Evolutionary conservation across 345 rosid genomes (phyloP).

Genomic region (rapeseed (Brassica napus)): DNA sequence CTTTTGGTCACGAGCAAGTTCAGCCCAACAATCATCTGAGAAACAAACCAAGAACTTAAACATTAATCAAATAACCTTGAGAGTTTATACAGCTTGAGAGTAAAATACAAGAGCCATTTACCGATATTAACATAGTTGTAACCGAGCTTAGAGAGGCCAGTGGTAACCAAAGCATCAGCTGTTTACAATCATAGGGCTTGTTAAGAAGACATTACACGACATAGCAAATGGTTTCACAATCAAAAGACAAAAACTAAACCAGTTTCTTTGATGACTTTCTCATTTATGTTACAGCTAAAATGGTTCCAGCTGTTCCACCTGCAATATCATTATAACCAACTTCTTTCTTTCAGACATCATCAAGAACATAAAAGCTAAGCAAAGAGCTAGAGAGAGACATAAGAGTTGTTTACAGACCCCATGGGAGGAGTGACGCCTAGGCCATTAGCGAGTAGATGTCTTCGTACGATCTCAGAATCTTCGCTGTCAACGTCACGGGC

Average conservation of each 20-base stretch:
- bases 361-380: constrained; percentile 3
- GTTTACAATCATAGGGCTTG: constrained; percentile 4
- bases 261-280: constrained; percentile 65
- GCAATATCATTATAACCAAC: constrained; percentile 17
- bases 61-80: not conserved
- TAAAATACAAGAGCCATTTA: constrained; percentile 10
- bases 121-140: constrained; percentile 85
- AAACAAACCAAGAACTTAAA: constrained; percentile 16
- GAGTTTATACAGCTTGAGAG: not conserved
- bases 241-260: constrained; percentile 39
- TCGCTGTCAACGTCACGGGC: not conserved
- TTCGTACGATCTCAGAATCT: constrained; percentile 36
- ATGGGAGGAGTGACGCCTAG: constrained; percentile 76
- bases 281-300: constrained; percentile 65
- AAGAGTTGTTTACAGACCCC: constrained; percentile 49
- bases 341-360: constrained; percentile 16
- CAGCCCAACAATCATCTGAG: constrained; percentile 97
- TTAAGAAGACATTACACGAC: not conserved
- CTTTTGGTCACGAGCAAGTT: constrained; percentile 65
- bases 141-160: constrained; percentile 82
- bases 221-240: not conserved
- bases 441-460: constrained; percentile 61
- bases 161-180: constrained; percentile 79
- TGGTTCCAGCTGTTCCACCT: constrained; percentile 99
- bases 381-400: not conserved